Conservation (phyloP, 345 rosid genomes). For the Populus pruinosa region DNA sequence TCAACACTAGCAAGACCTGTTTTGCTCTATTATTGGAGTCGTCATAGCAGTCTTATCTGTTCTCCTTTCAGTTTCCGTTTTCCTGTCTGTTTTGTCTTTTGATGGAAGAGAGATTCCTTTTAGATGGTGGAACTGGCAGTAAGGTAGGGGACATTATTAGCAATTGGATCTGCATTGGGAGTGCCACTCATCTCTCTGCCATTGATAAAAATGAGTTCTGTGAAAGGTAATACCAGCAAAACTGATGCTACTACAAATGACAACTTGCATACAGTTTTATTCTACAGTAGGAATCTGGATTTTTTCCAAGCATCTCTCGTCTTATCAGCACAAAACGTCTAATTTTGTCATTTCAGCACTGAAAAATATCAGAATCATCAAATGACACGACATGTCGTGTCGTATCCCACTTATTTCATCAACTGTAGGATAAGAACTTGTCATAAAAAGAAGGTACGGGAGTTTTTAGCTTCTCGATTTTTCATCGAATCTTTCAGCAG, state of each 20-base stretch:
- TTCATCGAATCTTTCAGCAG: neutral
- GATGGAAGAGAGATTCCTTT: slow-evolving; percentile 54
- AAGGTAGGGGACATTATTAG: slow-evolving; percentile 14
- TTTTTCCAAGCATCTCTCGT: neutral
- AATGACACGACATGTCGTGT: neutral
- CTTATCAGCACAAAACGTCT: neutral
- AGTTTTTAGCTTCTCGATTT: neutral
- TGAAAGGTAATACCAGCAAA: neutral
- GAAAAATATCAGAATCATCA: neutral
- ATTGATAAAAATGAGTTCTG: neutral
- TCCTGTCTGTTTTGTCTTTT: slow-evolving; percentile 35
- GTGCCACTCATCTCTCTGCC: slow-evolving; percentile 23
- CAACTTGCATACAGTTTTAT: neutral
- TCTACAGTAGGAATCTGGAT: slow-evolving; percentile 8
- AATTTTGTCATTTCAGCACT: neutral
- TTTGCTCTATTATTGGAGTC: slow-evolving; percentile 26
- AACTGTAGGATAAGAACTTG: neutral
- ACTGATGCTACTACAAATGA: neutral
- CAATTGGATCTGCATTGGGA: slow-evolving; percentile 48
- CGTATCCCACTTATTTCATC: neutral
- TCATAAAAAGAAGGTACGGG: neutral
- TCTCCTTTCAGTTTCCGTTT: slow-evolving; percentile 23
- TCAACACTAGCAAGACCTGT: slow-evolving; percentile 29
- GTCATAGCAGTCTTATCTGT: slow-evolving; percentile 9
- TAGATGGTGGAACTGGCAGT: slow-evolving; percentile 27